Evolutionary conservation across 2,329 filamentous ascomycete genomes (phyloP).

Genomic region (Hypoxylon sp.): DNA sequence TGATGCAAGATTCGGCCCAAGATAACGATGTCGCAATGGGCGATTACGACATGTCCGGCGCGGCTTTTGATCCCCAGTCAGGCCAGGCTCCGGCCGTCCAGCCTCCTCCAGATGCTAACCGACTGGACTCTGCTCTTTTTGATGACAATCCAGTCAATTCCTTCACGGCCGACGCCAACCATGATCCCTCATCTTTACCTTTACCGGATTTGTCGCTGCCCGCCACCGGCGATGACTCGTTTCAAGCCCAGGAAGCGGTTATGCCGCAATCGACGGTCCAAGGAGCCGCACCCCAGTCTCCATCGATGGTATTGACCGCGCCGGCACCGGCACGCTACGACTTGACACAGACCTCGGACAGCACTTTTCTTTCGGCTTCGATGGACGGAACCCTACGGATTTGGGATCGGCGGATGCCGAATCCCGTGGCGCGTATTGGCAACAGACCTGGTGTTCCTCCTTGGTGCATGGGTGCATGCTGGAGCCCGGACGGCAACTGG

Average conservation of each 20-base stretch:
- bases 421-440: conserved; percentile 83
- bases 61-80: conserved; percentile 53
- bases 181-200: conserved; percentile 36
- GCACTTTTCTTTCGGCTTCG: conserved; percentile 88
- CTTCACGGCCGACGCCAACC: conserved; percentile 29
- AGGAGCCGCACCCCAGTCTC: conserved; percentile 51
- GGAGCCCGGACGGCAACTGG: conserved; percentile 94
- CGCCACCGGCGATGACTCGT: conserved; percentile 30
- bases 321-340: conserved; percentile 62
- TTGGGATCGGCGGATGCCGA: conserved; percentile 86
- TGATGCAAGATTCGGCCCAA: conserved; percentile 66
- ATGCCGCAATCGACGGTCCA: conserved; percentile 35
- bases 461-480: conserved; percentile 98
- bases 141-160: conserved; percentile 36
- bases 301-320: conserved; percentile 58
- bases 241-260: conserved; percentile 33
- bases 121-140: conserved; percentile 37
- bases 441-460: conserved; percentile 84
- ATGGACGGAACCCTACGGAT: conserved; percentile 91
- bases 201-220: conserved; percentile 41
- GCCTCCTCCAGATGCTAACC: conserved; percentile 38
- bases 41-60: conserved; percentile 60
- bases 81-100: conserved; percentile 52
- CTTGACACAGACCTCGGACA: conserved; percentile 74
- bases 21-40: conserved; percentile 57